Evolutionary conservation across 495 filamentous ascomycete genomes (phyloP).

Genomic region (Glarea lozoyensis): DNA sequence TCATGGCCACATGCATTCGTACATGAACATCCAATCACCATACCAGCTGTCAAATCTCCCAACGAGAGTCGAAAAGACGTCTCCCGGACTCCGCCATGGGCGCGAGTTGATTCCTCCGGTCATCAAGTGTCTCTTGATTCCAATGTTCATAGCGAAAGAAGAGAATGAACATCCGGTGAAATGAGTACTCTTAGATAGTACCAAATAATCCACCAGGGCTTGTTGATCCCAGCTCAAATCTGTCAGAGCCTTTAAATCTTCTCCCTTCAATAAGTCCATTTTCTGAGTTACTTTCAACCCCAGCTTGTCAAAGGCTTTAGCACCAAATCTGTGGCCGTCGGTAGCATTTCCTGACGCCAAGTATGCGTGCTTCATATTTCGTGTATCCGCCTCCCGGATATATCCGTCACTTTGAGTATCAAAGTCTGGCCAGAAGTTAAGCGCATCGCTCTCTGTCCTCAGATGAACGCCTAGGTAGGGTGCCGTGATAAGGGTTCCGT

Average conservation of each 20-base stretch:
- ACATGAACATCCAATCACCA: constrained; percentile 21
- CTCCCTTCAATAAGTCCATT: constrained; percentile 10
- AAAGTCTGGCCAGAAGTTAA: constrained; percentile 16
- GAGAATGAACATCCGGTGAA: constrained; percentile 20
- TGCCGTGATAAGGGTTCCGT: constrained; percentile 4
- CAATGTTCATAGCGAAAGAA: constrained; percentile 20
- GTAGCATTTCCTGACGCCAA: constrained; percentile 14
- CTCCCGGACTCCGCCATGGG: constrained; percentile 15
- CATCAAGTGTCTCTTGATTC: constrained; percentile 19
- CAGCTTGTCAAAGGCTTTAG: constrained; percentile 2
- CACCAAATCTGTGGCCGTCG: constrained; percentile 8
- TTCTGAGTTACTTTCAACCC: constrained; percentile 16
- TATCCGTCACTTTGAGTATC: constrained; percentile 12
- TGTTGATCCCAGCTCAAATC: constrained; percentile 16
- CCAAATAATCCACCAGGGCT: constrained; percentile 18
- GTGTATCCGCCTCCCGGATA: constrained; percentile 3
- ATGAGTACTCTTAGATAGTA: constrained; percentile 14
- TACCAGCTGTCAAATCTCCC: constrained; percentile 18
- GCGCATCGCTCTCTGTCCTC: constrained; percentile 17
- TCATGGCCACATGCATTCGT: constrained; percentile 23
- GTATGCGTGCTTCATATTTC: constrained; percentile 10
- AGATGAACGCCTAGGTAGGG: constrained; percentile 21
- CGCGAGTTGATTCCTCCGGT: constrained; percentile 12
- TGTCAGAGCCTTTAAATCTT: constrained; percentile 7
- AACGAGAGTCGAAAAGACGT: constrained; percentile 13